Percentiles rank a stretch among this genome's conserved stretches.
phyloP scores from a whole-genome alignment of 2,329 filamentous ascomycete species.

The Capronia americana region DNA sequence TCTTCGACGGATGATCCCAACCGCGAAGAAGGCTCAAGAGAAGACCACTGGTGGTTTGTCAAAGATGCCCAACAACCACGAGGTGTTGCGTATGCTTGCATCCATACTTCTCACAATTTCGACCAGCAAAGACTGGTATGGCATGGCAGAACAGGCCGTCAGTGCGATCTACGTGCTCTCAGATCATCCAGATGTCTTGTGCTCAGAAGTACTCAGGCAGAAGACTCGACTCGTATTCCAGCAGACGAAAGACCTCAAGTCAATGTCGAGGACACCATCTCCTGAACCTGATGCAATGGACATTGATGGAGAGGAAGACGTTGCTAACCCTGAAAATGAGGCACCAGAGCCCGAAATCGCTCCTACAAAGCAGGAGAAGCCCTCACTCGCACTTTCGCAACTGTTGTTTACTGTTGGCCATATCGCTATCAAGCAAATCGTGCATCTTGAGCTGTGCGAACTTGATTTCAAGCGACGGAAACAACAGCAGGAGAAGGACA shows the following conservation, averaged over 20 bases:
- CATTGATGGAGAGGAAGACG: slow-evolving; percentile 38
- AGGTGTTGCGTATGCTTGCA: slow-evolving; percentile 79
- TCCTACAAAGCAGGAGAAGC: slow-evolving; percentile 62
- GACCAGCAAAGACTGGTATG: slow-evolving; percentile 92
- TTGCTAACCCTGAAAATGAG: slow-evolving; percentile 26
- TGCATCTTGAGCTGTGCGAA: slow-evolving; percentile 96
- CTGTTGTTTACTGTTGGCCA: slow-evolving; percentile 94
- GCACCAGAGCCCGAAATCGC: slow-evolving; percentile 42
- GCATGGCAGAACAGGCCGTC: slow-evolving; percentile 94
- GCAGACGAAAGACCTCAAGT: slow-evolving; percentile 54
- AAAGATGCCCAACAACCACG: slow-evolving; percentile 88
- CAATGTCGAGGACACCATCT: slow-evolving; percentile 46
- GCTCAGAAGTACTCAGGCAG: slow-evolving; percentile 84
- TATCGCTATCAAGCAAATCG: slow-evolving; percentile 97
- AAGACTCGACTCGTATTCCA: slow-evolving; percentile 84
- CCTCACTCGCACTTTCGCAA: slow-evolving; percentile 81
- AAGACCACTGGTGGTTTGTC: slow-evolving; percentile 65
- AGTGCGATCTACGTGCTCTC: slow-evolving; percentile 93
- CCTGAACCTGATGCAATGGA: slow-evolving; percentile 44
- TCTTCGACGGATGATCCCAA: slow-evolving; percentile 85
- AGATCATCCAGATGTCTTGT: slow-evolving; percentile 91
- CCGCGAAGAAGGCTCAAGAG: slow-evolving; percentile 78
- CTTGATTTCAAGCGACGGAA: slow-evolving; percentile 97
- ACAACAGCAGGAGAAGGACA: slow-evolving; percentile 79
- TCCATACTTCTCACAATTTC: slow-evolving; percentile 84